These are phyloP conservation scores for Tolypocladium paradoxum DNA, from an alignment of 2,329 filamentous ascomycete species.

Conservation along the genomic window DNA sequence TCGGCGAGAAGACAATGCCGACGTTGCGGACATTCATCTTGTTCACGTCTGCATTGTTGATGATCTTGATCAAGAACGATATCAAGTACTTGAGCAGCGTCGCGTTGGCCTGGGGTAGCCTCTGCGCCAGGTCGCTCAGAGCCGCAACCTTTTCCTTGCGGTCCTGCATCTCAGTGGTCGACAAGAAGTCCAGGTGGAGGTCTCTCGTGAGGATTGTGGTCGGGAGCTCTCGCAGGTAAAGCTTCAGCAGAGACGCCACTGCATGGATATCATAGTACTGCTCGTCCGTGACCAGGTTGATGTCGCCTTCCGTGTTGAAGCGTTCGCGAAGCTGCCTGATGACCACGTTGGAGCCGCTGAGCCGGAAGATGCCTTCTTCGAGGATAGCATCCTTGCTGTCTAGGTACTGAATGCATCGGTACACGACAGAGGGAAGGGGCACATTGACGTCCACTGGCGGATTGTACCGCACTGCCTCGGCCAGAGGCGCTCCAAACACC, in stretches of 20 bases:
- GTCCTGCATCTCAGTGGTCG: conserved; percentile 68
- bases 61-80: conserved; percentile 81
- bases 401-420: conserved; percentile 89
- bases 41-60: conserved; percentile 81
- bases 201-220: conserved; percentile 86
- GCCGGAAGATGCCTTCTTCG: conserved; percentile 92
- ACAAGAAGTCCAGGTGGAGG: conserved; percentile 78
- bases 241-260: conserved; percentile 84
- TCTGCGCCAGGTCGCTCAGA: conserved; percentile 68
- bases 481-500: conserved; percentile 76
- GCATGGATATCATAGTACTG: conserved; percentile 94
- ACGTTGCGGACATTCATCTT: conserved; percentile 99
- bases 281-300: conserved; percentile 73
- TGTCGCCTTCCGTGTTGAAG: conserved; percentile 87
- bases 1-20: conserved; percentile 95
- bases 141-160: conserved; percentile 65
- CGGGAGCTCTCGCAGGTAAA: conserved; percentile 86
- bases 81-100: conserved; percentile 76
- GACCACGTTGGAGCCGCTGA: conserved; percentile 92
- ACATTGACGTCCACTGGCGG: conserved; percentile 62
- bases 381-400: conserved; percentile 67
- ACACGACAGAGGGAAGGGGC: conserved; percentile 82
- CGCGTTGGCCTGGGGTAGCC: conserved; percentile 69
- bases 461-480: conserved; percentile 76
- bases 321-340: conserved; percentile 85